These are phyloP conservation scores for Fusarium secorum DNA, from an alignment of 2,329 filamentous ascomycete species.

Conservation along the genomic window DNA sequence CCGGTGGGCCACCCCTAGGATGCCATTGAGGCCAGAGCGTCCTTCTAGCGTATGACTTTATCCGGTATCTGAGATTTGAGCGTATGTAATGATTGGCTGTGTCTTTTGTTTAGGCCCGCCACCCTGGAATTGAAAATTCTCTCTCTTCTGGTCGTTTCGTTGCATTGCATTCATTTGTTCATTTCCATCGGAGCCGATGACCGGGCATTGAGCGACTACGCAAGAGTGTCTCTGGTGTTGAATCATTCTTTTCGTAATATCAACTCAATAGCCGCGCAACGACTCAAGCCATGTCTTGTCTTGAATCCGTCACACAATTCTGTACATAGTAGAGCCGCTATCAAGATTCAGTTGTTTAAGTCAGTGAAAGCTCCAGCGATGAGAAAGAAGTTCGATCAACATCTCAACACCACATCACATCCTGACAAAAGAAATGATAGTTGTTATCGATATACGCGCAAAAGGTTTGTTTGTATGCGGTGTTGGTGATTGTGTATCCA, in stretches of 20 bases:
- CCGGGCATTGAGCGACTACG: conserved; percentile 23
- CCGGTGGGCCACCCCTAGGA: conserved; percentile 21
- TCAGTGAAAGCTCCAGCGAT: neutral
- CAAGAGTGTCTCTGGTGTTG: neutral
- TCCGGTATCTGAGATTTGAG: conserved; percentile 7
- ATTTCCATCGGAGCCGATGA: conserved; percentile 37
- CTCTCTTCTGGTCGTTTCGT: conserved; percentile 6
- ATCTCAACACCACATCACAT: neutral
- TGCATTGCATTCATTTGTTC: conserved; percentile 14
- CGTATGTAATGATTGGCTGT: conserved; percentile 31
- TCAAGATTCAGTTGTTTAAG: neutral
- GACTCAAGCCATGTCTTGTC: conserved; percentile 16
- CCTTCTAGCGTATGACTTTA: conserved; percentile 36
- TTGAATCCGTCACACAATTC: conserved; percentile 3
- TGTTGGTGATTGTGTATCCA: neutral
- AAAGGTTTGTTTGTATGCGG: neutral
- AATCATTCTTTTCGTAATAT: conserved; percentile 32
- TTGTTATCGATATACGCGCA: neutral
- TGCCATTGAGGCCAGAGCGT: conserved; percentile 9
- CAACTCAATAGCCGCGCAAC: conserved; percentile 20
- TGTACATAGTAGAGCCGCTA: neutral
- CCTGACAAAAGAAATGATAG: neutral
- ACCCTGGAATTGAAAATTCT: conserved; percentile 38
- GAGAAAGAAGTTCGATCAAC: neutral
- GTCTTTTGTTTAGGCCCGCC: conserved; percentile 15